These are phyloP conservation scores for Carex littledalei DNA, from an alignment of 176 grass and related monocot genomes.

Conservation along the genomic window DNA sequence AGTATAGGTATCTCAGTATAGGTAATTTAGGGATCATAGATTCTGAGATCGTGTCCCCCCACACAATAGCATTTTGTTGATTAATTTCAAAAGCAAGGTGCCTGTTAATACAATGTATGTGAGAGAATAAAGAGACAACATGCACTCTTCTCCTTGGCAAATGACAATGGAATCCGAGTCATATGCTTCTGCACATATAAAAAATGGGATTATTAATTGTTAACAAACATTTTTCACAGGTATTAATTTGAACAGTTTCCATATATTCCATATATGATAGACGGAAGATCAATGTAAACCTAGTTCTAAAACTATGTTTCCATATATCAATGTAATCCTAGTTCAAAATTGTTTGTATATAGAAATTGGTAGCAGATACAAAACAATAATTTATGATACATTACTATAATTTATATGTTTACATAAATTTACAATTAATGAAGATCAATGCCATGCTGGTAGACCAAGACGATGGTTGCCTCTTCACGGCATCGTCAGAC, in stretches of 20 bases:
- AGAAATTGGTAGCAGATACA: too few relatives aligned
- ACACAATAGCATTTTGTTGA: neutral
- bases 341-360: too few relatives aligned
- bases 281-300: too few relatives aligned
- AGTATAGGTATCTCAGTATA: neutral
- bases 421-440: neutral
- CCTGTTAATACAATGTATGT: neutral
- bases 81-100: neutral
- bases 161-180: neutral
- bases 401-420: neutral
- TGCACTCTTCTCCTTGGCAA: neutral
- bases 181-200: neutral
- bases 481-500: conserved; percentile 70
- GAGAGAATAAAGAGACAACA: neutral
- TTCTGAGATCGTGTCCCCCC: neutral
- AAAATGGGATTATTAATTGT: neutral
- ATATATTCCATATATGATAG: too few relatives aligned
- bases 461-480: conserved; percentile 62
- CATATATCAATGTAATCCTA: too few relatives aligned
- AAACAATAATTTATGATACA: too few relatives aligned
- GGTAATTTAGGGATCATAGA: neutral
- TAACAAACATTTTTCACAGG: neutral
- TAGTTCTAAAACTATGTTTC: too few relatives aligned
- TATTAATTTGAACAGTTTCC: neutral
- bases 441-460: conserved; percentile 52